Percentiles rank a stretch among this genome's conserved stretches.
Evolutionary conservation across 2,329 filamentous ascomycete genomes (phyloP).

Genomic region (Colletotrichum falcatum): DNA sequence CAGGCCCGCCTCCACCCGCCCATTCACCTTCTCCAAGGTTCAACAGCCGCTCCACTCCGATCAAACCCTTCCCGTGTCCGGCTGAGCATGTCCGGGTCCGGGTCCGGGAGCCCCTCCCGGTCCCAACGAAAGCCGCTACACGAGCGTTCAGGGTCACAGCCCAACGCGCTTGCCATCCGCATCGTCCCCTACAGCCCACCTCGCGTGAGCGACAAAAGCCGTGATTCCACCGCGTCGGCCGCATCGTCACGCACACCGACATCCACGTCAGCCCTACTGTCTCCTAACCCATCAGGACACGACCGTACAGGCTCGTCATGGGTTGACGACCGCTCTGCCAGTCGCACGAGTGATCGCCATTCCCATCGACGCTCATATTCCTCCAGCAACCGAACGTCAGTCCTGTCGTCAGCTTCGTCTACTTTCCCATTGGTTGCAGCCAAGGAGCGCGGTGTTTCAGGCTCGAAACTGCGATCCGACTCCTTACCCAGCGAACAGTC

Average conservation of each 20-base stretch:
- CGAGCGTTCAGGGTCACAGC: constrained; percentile 56
- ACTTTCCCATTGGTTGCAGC: constrained; percentile 52
- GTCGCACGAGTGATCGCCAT: constrained; percentile 26
- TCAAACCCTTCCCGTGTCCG: constrained; percentile 13
- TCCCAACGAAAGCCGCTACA: constrained; percentile 51
- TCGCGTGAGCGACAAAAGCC: constrained; percentile 46
- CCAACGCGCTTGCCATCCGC: constrained; percentile 58
- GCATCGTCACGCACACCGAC: constrained; percentile 41
- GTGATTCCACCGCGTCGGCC: constrained; percentile 35
- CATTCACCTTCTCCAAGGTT: not conserved
- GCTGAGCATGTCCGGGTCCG: constrained; percentile 46
- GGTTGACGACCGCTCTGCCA: constrained; percentile 27
- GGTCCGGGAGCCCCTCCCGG: constrained; percentile 44
- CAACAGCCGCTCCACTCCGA: not conserved
- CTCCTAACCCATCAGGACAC: constrained; percentile 31
- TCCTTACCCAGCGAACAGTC: constrained; percentile 48
- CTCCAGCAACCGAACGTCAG: constrained; percentile 42
- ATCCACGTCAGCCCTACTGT: constrained; percentile 28
- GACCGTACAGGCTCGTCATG: constrained; percentile 16
- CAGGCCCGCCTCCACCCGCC: constrained; percentile 38
- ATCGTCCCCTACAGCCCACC: constrained; percentile 63
- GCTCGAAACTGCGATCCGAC: constrained; percentile 54
- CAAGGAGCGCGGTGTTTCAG: constrained; percentile 59
- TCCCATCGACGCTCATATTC: constrained; percentile 44
- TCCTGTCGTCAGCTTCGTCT: constrained; percentile 36